Evolutionary conservation across 768 basidiomycete species (phyloP).

Genomic region (Tylopilus sp.): DNA sequence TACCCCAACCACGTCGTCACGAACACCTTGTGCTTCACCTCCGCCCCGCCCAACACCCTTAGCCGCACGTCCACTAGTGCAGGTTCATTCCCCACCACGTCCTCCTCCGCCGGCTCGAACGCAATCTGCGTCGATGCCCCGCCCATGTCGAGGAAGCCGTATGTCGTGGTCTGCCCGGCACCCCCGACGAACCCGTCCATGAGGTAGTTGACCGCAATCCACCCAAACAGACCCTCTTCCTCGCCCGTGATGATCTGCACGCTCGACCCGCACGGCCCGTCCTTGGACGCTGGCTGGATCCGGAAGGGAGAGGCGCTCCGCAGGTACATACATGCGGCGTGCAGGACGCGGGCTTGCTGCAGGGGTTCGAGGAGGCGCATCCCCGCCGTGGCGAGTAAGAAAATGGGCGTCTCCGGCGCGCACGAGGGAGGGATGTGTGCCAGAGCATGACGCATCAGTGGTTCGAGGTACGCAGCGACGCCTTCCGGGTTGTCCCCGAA

Average conservation of each 20-base stretch:
- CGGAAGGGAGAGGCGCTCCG: slow-evolving; percentile 72
- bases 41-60: slow-evolving; percentile 77
- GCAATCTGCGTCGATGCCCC: slow-evolving; percentile 99
- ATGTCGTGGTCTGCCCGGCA: slow-evolving; percentile 74
- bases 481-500: slow-evolving; percentile 66
- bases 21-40: slow-evolving; percentile 89
- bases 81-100: slow-evolving; percentile 50
- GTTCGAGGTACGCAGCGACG: slow-evolving; percentile 74
- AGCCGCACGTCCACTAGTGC: slow-evolving; percentile 74
- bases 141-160: slow-evolving; percentile 99
- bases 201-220: slow-evolving; percentile 98
- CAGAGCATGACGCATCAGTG: slow-evolving; percentile 79
- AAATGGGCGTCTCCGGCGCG: slow-evolving; percentile 82
- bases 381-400: slow-evolving; percentile 93
- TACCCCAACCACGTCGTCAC: slow-evolving; percentile 99
- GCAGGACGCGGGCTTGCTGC: slow-evolving; percentile 70
- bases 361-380: slow-evolving; percentile 82
- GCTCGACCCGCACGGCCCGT: slow-evolving; percentile 88
- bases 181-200: slow-evolving; percentile 87
- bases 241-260: slow-evolving; percentile 95
- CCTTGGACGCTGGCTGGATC: slow-evolving; percentile 59
- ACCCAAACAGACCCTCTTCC: slow-evolving; percentile 97
- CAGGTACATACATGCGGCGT: slow-evolving; percentile 74
- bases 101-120: slow-evolving; percentile 77
- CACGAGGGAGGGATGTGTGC: slow-evolving; percentile 83